A percentile compares a stretch with the other conserved stretches of the same genome.
phyloP scores from a whole-genome alignment of 2,329 filamentous ascomycete genomes.

The Botrytis sinoallii region DNA sequence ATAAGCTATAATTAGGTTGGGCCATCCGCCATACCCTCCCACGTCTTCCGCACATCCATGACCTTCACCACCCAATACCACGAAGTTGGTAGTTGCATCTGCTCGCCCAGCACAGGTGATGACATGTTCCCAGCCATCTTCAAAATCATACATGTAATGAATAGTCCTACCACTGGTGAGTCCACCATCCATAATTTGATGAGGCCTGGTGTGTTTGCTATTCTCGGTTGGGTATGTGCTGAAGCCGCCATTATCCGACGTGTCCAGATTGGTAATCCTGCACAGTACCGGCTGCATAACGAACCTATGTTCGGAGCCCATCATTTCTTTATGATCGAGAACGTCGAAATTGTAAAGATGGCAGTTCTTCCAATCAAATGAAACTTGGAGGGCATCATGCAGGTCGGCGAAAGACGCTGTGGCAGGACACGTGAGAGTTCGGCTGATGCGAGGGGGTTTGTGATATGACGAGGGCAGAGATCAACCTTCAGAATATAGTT shows the following conservation, averaged over 20 bases:
- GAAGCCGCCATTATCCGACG: not conserved
- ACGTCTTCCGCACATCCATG: constrained; percentile 2
- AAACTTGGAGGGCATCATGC: constrained; percentile 17
- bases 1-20: not conserved
- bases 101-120: not conserved
- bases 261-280: not conserved
- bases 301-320: not conserved
- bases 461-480: constrained; percentile 18
- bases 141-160: not conserved
- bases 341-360: constrained; percentile 18
- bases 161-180: not conserved
- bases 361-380: constrained; percentile 17
- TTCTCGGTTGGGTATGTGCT: no score
- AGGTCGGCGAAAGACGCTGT: constrained; percentile 19
- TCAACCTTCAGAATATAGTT: constrained; percentile 23
- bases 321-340: not conserved
- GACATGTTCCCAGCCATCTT: not conserved
- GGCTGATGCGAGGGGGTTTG: constrained; percentile 19
- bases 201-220: not conserved
- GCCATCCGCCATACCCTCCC: not conserved
- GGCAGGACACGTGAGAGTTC: constrained; percentile 23
- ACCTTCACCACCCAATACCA: not conserved
- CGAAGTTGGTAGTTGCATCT: not conserved
- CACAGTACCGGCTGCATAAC: not conserved
- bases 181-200: not conserved